phyloP scores from a whole-genome alignment of 2,329 filamentous ascomycete species.

The Diaporthe velutina region DNA sequence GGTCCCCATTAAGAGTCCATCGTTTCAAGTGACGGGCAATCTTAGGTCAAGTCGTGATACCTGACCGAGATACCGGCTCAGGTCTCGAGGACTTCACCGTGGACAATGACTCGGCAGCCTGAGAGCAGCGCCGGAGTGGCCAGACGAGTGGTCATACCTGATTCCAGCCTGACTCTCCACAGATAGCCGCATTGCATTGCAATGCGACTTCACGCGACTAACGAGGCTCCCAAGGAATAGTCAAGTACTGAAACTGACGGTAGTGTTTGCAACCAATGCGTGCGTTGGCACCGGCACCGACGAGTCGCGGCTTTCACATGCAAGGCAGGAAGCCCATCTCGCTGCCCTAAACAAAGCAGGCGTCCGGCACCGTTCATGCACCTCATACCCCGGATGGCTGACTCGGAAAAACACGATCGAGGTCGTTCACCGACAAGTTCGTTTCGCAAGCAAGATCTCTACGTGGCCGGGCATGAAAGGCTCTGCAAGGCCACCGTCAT shows the following conservation, averaged over 20 bases:
- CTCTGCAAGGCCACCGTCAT: slow-evolving; percentile 7
- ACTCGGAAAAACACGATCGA: slow-evolving; percentile 15
- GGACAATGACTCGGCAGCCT: slow-evolving; percentile 16
- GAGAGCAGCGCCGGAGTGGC: slow-evolving; percentile 13
- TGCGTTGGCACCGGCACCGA: background rate
- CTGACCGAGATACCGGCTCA: slow-evolving; percentile 27
- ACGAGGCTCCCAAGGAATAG: slow-evolving; percentile 13
- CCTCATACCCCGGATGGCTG: slow-evolving; percentile 13
- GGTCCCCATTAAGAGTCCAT: background rate
- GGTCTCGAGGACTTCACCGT: slow-evolving; percentile 18
- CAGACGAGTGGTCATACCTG: background rate
- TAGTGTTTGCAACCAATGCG: slow-evolving; percentile 1
- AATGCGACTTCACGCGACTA: slow-evolving; percentile 24
- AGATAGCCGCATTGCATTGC: slow-evolving; percentile 15
- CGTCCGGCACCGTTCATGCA: slow-evolving; percentile 22
- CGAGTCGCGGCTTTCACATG: slow-evolving; percentile 24
- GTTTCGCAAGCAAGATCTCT: slow-evolving; percentile 7
- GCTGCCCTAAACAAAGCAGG: background rate
- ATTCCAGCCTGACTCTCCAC: slow-evolving; percentile 25
- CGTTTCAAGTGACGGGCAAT: slow-evolving; percentile 16
- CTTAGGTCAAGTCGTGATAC: slow-evolving; percentile 28
- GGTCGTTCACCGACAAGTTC: slow-evolving; percentile 22
- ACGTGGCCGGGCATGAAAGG: slow-evolving; percentile 28
- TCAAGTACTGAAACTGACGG: slow-evolving; percentile 20
- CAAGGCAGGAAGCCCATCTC: background rate